Base-by-base conservation (phyloP, 2,329 filamentous ascomycete species). In the Gremmenia infestans region DNA sequence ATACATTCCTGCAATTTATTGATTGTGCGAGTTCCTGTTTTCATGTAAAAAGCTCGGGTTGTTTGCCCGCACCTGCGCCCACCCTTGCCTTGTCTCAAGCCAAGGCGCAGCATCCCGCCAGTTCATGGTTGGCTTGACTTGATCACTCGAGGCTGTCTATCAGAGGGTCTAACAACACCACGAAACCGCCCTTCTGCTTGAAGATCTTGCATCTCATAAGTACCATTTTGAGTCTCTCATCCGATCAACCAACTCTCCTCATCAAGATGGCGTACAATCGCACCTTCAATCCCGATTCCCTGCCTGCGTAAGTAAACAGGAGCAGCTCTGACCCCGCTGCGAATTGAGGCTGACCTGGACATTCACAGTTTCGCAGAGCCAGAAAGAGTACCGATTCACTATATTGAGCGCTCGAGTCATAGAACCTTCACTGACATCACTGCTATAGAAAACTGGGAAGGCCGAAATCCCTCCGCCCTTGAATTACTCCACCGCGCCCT, bases 211-310 rank as follows among this genome's bases (percentile, higher is more conserved):
- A 45, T 7, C 2, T 22, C n/a, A 7, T 6, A 22, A 15, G 8
- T 11, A 14, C 42, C 15, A 12, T 12, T 22, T 19, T 12, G 12
- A 12, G 5, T 22, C 17, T 23, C 15, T 9, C 4, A 12, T 22
- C 11, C 12, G 5, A 12, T 45, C 42, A 22, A 45, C 19, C 42
- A 22, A 45, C 19, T 12, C 22, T 5, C 23, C 15, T 2, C 11
- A 25, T 49, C 62, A 73, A 70, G 59, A 97, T 97, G 93, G 93
- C 93, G 55, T 97, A 97, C 80, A 96, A 96, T 75, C 86, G 85
- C 72, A 83, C 87, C 54, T 94, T 91, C 77, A 96, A 99, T 73
- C 92, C 92, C 36, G 93, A 99, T 78, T 89, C 91, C 71, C 84
- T 99, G 62, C 93, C 93, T 70, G 91, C 91, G 88, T 94, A 80